Evolutionary conservation across 495 filamentous ascomycete genomes (phyloP), one percentile per base, ranked within the genome.

Genomic region (Penicillium goetzii): DNA sequence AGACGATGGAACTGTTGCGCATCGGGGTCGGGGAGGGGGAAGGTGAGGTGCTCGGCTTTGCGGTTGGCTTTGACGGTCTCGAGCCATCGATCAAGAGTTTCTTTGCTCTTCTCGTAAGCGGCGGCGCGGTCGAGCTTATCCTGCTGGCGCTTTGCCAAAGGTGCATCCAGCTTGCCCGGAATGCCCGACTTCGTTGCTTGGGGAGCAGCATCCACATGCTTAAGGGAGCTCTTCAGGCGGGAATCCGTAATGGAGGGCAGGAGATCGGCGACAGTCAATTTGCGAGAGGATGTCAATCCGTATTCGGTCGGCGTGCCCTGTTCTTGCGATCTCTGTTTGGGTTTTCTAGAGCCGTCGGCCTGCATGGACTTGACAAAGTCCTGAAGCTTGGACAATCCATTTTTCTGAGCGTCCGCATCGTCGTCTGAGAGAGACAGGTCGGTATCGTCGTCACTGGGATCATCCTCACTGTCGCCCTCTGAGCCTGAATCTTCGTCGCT

Each of bases 31-130:
- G 87, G 83, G 0, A 97, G 83, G 26, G 95, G 95, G 72, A 98
- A 99, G n/a, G 88, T 80, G 1, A 98, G 79, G 74, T 97, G 94
- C 30, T 97, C 96, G 5, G 95, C 93, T 62, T 92, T 84, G 41
- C 96, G 88, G 74, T 97, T 97, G 30, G 91, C 87, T 74, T 96
- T 96, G 68, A 99, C 93, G 0, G 96, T 97, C 55, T 96, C 94
- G 21, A 89, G 86, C 95, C 95, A 99, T 62, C 91, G 87, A 61
- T 90, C 88, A 26, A 99, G 79, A 0, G 92, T 92, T 74, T 97
- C 89, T 68, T 92, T 97, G 47, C 92, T 94, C 80, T 97, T 92
- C 33, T 92, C 86, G 71, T 92, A 96, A 2, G 95, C 95, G 15
- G 87, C 93, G 55, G 76, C 74, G n/a, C 95, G 90, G 67, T 97